These are phyloP conservation scores for Priceomyces melissophilus DNA, from an alignment of 805 yeast species.

Conservation along the genomic window DNA sequence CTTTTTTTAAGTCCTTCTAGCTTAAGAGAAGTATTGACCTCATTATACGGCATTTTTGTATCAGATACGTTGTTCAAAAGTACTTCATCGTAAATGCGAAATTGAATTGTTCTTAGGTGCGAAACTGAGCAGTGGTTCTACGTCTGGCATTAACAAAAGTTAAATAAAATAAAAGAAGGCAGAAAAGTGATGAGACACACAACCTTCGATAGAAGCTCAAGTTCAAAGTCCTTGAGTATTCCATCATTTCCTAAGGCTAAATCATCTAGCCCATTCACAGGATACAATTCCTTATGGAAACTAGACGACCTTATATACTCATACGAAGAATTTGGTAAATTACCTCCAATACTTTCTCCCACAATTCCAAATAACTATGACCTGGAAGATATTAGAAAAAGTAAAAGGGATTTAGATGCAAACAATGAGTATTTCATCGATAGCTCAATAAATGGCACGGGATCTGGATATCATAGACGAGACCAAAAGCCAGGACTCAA, in stretches of 20 bases:
- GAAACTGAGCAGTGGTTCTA: too few relatives aligned
- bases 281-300: constrained; percentile 27
- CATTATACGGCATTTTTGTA: constrained; percentile 8
- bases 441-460: too few relatives aligned
- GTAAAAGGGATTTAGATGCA: too few relatives aligned
- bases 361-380: constrained; percentile 24
- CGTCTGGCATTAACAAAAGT: background rate
- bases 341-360: constrained; percentile 41
- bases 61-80: background rate
- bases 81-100: too few relatives aligned
- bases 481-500: background rate
- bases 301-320: constrained; percentile 35
- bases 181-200: constrained; percentile 25
- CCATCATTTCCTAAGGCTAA: constrained; percentile 9
- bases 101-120: too few relatives aligned
- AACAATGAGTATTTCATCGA: too few relatives aligned
- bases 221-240: constrained; percentile 3
- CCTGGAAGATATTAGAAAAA: background rate
- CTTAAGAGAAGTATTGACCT: constrained; percentile 7
- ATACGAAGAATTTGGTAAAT: constrained; percentile 28
- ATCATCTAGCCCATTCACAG: constrained; percentile 16
- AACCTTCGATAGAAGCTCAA: constrained; percentile 21
- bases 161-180: background rate
- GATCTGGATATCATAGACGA: too few relatives aligned
- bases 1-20: constrained; percentile 5